Base-by-base conservation (phyloP, 106 monocot genomes). In the Dendrobium catenatum region DNA sequence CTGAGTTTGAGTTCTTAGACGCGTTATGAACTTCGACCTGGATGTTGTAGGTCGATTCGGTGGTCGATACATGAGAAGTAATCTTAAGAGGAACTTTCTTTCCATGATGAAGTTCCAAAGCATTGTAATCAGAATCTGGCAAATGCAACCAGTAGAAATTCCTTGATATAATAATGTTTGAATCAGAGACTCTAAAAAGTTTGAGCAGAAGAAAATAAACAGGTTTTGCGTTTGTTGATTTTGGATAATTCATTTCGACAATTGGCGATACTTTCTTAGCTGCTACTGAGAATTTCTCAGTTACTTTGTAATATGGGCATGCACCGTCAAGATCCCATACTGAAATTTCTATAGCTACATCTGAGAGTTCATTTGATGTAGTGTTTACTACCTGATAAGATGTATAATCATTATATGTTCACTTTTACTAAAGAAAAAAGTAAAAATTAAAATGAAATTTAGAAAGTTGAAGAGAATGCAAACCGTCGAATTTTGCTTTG, bases 81-180 rank as follows among this genome's bases (percentile, higher is more conserved):
- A 98, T 86, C 85, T 90, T 89, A 6, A 98, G 86, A 24, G 98
- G 98, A 17, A 95, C 78, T 76, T 80, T 87, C 83, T 88, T 98
- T 33, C 22, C 77, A 10, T 85, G 80, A 77, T 98, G 90, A 1
- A 40, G 79, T 51, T 98, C 93, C 70, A 98, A 77, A 19, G 91
- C 81, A 79, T 88, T 93, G 85, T 91, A 95, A 83, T 98, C 88
- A 75, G 84, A 79, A 6, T 92, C 91, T 74, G 91, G 85, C 0
- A 86, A 84, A 86, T 91, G 91, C 73, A 98, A 81, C 98, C 98
- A 98, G 77, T 98, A 98, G 46, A 98, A 98, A 89, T 98, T 98
- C 72, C 98, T 81, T 10, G 98, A 98, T 18, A 98, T 61, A 66
- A 95, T 83, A 0, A 61, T 22, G 8, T 61, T 61, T 6, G 61